phyloP scores from a whole-genome alignment of 2,329 filamentous ascomycete genomes.

The Xylariomycetidae sp. region DNA sequence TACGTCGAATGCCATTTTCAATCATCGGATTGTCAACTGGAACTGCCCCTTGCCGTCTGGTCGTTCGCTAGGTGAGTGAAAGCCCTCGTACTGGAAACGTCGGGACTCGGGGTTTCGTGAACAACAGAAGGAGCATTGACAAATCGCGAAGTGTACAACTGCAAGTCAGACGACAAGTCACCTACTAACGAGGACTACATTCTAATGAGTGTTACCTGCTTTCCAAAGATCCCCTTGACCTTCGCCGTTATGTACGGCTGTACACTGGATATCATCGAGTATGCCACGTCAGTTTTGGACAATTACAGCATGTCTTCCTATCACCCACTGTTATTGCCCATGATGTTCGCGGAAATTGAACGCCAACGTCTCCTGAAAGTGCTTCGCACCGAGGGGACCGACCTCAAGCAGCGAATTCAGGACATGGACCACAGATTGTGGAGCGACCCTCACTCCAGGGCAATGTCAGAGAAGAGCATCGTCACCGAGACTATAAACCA shows the following conservation, averaged over 20 bases:
- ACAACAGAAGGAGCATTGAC: not conserved
- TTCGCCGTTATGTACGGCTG: slow-evolving; percentile 17
- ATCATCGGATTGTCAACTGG: slow-evolving; percentile 2
- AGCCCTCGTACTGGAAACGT: not conserved
- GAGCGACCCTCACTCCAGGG: not conserved
- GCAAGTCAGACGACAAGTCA: slow-evolving; percentile 16
- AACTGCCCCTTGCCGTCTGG: not conserved
- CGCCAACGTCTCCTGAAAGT: slow-evolving; percentile 9
- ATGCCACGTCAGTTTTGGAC: not conserved
- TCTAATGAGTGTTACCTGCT: slow-evolving; percentile 15
- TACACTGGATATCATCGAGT: slow-evolving; percentile 1
- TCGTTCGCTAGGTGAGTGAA: not conserved
- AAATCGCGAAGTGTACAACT: slow-evolving; percentile 14
- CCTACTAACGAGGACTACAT: slow-evolving; percentile 6
- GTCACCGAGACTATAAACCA: slow-evolving; percentile 3
- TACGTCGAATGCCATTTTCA: slow-evolving; percentile 11
- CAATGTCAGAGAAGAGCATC: not conserved
- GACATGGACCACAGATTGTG: slow-evolving; percentile 11
- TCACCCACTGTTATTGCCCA: slow-evolving; percentile 14
- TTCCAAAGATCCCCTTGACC: slow-evolving; percentile 7
- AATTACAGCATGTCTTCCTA: slow-evolving; percentile 4
- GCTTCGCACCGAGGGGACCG: slow-evolving; percentile 2
- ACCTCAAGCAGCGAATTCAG: slow-evolving; percentile 9
- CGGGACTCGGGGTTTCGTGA: no score
- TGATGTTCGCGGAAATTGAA: slow-evolving; percentile 15